Evolutionary conservation across 164 flowering plant genomes (phyloP).

Genomic region (Umbellularia californica): DNA sequence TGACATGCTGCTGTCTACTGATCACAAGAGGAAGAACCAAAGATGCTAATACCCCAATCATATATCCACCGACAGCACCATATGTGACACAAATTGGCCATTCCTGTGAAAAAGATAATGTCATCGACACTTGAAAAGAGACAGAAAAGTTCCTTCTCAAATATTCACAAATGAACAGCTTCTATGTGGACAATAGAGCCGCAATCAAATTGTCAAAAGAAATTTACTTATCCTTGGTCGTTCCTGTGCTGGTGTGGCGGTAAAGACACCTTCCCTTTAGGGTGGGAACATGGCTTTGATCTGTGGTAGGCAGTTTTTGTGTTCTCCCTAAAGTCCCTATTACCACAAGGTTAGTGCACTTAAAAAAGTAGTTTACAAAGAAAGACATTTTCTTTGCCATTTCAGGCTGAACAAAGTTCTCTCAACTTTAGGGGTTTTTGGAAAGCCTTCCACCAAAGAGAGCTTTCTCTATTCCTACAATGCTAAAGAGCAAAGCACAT

Average conservation of each 20-base stretch:
- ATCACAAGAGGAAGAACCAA: conserved; percentile 20
- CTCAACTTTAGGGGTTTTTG: neutral
- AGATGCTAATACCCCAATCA: conserved; percentile 49
- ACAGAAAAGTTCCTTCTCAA: neutral
- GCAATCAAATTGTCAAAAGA: neutral
- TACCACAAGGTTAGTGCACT: too few relatives aligned
- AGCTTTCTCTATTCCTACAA: neutral
- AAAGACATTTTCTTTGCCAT: neutral
- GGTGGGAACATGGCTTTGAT: too few relatives aligned
- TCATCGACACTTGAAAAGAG: neutral
- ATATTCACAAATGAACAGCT: neutral
- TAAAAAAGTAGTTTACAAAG: too few relatives aligned
- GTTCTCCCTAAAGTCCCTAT: too few relatives aligned
- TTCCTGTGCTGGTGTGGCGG: too few relatives aligned
- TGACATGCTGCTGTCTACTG: conserved; percentile 26
- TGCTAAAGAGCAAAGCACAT: neutral
- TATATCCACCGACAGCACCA: conserved; percentile 74
- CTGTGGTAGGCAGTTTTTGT: too few relatives aligned
- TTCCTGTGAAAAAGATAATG: conserved; percentile 41
- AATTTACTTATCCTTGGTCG: neutral
- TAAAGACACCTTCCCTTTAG: too few relatives aligned
- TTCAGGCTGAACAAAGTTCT: neutral
- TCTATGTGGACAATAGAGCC: neutral
- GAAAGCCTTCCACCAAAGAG: neutral
- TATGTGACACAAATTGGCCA: conserved; percentile 93